Base-by-base conservation (phyloP, 2,329 filamentous ascomycete species). In the Hypoxylon sp. region DNA sequence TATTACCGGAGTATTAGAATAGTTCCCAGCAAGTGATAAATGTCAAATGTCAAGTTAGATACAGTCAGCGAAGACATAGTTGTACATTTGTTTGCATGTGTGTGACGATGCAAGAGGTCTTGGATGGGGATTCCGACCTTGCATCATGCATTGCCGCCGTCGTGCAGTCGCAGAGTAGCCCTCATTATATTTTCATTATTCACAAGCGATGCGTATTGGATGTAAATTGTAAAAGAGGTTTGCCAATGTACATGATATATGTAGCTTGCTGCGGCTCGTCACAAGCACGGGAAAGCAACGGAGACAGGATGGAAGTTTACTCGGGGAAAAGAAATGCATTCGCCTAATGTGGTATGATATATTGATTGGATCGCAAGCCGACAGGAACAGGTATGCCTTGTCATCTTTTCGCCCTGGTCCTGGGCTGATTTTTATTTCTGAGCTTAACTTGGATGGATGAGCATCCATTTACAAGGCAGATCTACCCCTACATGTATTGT, bases 101-200 rank as follows among this genome's bases (percentile, higher is more conserved):
- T 48, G 30, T 44, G 56, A 53, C 50, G 37, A 13, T 59, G 34
- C 56, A 46, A 54, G 19, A 46, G 11, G 10, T 30, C 50, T 55
- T 59, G 47, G 56, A 59, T 39, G 58, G 60, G 54, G 58, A 28
- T 63, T 65, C 59, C 56, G 59, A 68, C 65, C 62, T 65, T 68
- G 65, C 65, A 68, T 65, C 57, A 65, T 64, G 65, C 65, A 67
- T 62, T 55, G 55, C 54, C 62, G 65, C 65, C 65, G 65, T 63
- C 56, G 59, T 65, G 62, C 61, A 62, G 56, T 51, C 62, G 50
- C 48, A 56, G 43, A 54, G 39, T 37, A 24, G 34, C 37, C 51
- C 37, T 50, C 46, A 51, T 10, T 34, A 10, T 4, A 22, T 34
- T n/a, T 41, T 55, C 51, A 37, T 46, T 54, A 6, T 41, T 50